A percentile compares a stretch with the other conserved stretches of the same genome.
These are phyloP conservation scores for Diaporthe nobilis DNA, from an alignment of 2,329 filamentous ascomycete species.

Conservation along the genomic window DNA sequence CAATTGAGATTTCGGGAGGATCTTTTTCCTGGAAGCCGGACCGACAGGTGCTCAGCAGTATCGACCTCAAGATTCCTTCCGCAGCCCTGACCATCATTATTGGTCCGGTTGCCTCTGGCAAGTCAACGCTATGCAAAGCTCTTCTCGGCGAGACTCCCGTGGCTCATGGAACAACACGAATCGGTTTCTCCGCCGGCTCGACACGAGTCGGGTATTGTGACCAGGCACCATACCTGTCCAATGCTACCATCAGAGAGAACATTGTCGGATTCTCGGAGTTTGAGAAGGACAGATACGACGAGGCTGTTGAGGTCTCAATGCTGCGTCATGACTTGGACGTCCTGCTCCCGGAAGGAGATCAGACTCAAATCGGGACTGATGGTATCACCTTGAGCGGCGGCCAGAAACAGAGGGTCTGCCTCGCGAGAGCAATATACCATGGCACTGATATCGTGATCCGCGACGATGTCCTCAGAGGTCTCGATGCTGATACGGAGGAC, in stretches of 20 bases:
- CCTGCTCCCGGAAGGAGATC: conserved; percentile 52
- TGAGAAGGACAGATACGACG: conserved; percentile 48
- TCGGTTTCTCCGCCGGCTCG: not conserved
- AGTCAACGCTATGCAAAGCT: conserved; percentile 55
- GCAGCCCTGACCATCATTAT: conserved; percentile 49
- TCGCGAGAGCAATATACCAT: conserved; percentile 46
- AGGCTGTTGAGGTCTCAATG: conserved; percentile 51
- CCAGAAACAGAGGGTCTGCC: conserved; percentile 49
- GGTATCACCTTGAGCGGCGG: conserved; percentile 55
- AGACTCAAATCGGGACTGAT: conserved; percentile 52
- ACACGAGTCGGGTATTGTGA: conserved; percentile 49
- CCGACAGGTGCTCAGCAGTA: conserved; percentile 47
- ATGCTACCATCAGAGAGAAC: conserved; percentile 36
- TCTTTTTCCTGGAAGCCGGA: conserved; percentile 54
- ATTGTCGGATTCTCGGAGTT: conserved; percentile 36
- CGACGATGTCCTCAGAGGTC: conserved; percentile 57
- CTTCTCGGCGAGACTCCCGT: conserved; percentile 50
- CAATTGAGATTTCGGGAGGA: conserved; percentile 43
- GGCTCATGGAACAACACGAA: not conserved
- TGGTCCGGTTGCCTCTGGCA: conserved; percentile 55
- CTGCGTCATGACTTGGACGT: conserved; percentile 48
- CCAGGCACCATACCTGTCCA: conserved; percentile 30
- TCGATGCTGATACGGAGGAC: conserved; percentile 59
- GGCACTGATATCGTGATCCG: conserved; percentile 50
- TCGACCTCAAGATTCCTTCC: conserved; percentile 52